Percentiles rank a stretch among this genome's conserved stretches.
phyloP scores from a whole-genome alignment of 2,329 filamentous ascomycete species.

The Fusarium sp. region DNA sequence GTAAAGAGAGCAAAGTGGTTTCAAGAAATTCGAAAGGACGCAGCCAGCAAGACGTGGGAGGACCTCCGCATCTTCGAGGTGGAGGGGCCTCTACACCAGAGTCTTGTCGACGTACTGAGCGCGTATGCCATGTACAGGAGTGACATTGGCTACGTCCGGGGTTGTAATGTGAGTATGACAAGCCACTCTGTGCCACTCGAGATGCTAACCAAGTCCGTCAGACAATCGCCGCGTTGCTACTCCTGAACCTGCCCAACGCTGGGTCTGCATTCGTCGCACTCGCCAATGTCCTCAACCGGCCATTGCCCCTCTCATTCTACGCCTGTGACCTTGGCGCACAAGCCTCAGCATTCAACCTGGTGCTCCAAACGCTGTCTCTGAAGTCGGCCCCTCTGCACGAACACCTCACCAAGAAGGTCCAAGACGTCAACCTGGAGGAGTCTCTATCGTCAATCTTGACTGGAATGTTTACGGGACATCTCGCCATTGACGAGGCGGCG shows the following conservation, averaged over 20 bases:
- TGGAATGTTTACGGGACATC: conserved; percentile 70
- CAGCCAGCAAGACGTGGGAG: conserved; percentile 72
- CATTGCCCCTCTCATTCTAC: conserved; percentile 80
- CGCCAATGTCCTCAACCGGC: conserved; percentile 82
- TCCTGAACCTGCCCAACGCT: conserved; percentile 76
- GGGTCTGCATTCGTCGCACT: conserved; percentile 76
- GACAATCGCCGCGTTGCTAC: conserved; percentile 78
- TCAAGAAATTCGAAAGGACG: conserved; percentile 72
- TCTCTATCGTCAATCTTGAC: conserved; percentile 73
- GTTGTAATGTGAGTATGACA: conserved; percentile 73
- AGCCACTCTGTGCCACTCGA: conserved; percentile 10
- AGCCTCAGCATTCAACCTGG: conserved; percentile 74
- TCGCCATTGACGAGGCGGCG: conserved; percentile 76
- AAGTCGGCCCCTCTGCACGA: conserved; percentile 74
- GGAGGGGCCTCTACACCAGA: conserved; percentile 73
- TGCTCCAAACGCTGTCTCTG: conserved; percentile 73
- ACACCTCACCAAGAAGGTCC: conserved; percentile 68
- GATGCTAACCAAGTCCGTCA: conserved; percentile 48
- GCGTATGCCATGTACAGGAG: conserved; percentile 86
- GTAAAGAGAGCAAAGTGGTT: conserved; percentile 70
- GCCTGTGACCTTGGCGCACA: conserved; percentile 77
- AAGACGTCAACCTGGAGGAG: conserved; percentile 58
- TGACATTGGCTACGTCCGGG: conserved; percentile 81
- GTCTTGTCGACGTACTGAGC: conserved; percentile 77
- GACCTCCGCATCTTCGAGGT: conserved; percentile 79